Evolutionary conservation across 1,284 basidiomycete species (phyloP).

Genomic region (Flammula alnicola): DNA sequence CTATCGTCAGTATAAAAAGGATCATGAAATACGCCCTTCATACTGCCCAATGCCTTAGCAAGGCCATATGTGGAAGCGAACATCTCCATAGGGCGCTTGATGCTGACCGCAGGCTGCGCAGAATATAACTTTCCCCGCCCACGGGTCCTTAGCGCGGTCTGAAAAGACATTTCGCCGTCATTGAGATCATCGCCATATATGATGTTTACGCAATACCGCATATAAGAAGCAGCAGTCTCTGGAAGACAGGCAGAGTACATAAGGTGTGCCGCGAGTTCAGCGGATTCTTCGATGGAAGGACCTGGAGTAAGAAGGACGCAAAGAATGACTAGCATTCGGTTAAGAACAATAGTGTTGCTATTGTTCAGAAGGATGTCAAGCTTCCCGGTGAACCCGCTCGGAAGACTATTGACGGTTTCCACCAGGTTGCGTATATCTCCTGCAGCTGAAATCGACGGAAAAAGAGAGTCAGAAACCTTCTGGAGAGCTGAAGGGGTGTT

Average conservation of each 20-base stretch:
- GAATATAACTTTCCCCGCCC: slow-evolving; percentile 41
- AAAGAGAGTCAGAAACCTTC: no score
- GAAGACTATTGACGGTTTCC: slow-evolving; percentile 42
- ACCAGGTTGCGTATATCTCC: slow-evolving; percentile 42
- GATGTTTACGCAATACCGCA: slow-evolving; percentile 34
- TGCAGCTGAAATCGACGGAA: slow-evolving; percentile 37
- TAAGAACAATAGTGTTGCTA: slow-evolving; percentile 35
- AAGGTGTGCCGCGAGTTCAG: slow-evolving; percentile 40
- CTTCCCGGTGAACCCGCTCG: slow-evolving; percentile 36
- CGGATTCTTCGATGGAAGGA: slow-evolving; percentile 40
- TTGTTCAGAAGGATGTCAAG: slow-evolving; percentile 42
- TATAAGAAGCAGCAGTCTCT: slow-evolving; percentile 33
- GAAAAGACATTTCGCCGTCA: slow-evolving; percentile 42
- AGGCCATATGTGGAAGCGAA: slow-evolving; percentile 38
- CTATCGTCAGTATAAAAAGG: slow-evolving; percentile 38
- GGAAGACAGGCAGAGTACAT: slow-evolving; percentile 43
- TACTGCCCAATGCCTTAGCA: slow-evolving; percentile 34
- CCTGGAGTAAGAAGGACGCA: slow-evolving; percentile 39
- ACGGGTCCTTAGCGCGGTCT: slow-evolving; percentile 36
- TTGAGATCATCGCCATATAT: slow-evolving; percentile 37
- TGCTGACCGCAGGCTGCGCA: slow-evolving; percentile 38
- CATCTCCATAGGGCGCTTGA: slow-evolving; percentile 44
- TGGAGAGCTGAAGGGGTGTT: slow-evolving; percentile 28
- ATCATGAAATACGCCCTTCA: slow-evolving; percentile 34
- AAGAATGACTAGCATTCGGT: slow-evolving; percentile 43